A percentile compares a stretch with the other conserved stretches of the same genome.
These are phyloP conservation scores for Graphium sp. DNA, from an alignment of 2,329 filamentous ascomycete species.

Conservation along the genomic window DNA sequence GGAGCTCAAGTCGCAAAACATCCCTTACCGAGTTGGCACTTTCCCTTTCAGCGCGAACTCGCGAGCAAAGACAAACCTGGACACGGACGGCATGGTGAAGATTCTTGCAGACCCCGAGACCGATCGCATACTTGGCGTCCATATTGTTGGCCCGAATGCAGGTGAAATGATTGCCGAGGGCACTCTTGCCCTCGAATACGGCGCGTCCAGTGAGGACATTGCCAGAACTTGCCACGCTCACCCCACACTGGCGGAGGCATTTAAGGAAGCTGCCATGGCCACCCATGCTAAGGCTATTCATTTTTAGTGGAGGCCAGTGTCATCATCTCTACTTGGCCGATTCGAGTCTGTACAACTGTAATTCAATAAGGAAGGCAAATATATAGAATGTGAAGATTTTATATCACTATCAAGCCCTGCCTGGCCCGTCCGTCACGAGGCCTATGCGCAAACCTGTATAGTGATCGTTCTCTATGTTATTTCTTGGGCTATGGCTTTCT, in stretches of 20 bases:
- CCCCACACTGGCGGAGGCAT: conserved; percentile 88
- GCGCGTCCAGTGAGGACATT: conserved; percentile 87
- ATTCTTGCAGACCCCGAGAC: conserved; percentile 94
- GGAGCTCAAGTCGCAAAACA: conserved; percentile 75
- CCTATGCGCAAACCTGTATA: too few relatives aligned
- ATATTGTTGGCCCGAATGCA: conserved; percentile 91
- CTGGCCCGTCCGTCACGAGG: too few relatives aligned
- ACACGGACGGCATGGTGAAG: conserved; percentile 92
- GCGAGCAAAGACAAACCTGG: conserved; percentile 94
- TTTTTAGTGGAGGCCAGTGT: too few relatives aligned
- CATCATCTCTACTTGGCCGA: conserved; percentile 8
- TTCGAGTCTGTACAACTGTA: too few relatives aligned
- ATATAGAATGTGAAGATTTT: not conserved
- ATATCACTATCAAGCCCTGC: not conserved
- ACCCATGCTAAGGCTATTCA: conserved; percentile 94
- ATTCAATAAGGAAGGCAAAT: not conserved
- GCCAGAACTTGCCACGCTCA: conserved; percentile 92
- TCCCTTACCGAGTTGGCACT: conserved; percentile 82
- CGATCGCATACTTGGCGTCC: conserved; percentile 83
- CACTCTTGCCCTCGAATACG: conserved; percentile 88
- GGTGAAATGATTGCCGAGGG: conserved; percentile 99
- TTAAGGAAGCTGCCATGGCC: conserved; percentile 99
- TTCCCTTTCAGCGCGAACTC: conserved; percentile 99
- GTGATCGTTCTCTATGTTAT: too few relatives aligned
- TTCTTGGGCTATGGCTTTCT: too few relatives aligned